These are phyloP conservation scores for Sanguinoderma infundibulare DNA, from an alignment of 1,284 basidiomycete species.

Conservation along the genomic window DNA sequence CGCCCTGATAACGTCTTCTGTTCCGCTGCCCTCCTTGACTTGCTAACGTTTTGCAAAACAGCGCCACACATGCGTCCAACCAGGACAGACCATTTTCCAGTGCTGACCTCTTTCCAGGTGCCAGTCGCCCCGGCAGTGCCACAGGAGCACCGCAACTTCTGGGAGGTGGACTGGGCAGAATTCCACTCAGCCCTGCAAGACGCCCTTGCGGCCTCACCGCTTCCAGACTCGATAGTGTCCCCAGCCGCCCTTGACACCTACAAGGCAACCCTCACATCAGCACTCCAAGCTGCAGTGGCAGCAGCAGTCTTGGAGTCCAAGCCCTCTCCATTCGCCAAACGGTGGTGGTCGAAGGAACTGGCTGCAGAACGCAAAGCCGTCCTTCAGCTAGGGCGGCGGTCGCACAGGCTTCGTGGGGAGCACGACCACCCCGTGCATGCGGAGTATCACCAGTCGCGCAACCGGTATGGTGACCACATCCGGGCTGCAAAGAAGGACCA, in stretches of 20 bases:
- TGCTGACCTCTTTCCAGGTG: conserved; percentile 22
- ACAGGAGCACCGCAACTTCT: conserved; percentile 24
- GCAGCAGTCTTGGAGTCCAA: conserved; percentile 28
- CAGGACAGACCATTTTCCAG: conserved; percentile 35
- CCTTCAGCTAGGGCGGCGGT: conserved; percentile 33
- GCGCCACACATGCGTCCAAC: conserved; percentile 16
- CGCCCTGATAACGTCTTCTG: conserved; percentile 42
- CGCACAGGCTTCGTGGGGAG: conserved; percentile 38
- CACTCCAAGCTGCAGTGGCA: conserved; percentile 26
- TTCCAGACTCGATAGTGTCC: too few relatives aligned
- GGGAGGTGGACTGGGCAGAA: conserved; percentile 28
- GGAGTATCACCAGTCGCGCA: conserved; percentile 23
- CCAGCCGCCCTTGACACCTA: conserved; percentile 17
- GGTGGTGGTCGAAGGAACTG: conserved; percentile 36
- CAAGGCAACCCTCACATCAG: conserved; percentile 18
- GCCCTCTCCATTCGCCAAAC: conserved; percentile 30
- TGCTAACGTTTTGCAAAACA: conserved; percentile 27
- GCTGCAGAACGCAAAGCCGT: conserved; percentile 6
- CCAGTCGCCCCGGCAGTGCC: background rate
- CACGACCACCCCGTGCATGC: conserved; percentile 30
- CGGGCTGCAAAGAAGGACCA: conserved; percentile 36
- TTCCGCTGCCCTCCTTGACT: conserved; percentile 11
- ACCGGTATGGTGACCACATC: conserved; percentile 37
- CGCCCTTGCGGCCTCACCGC: background rate
- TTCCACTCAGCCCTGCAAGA: conserved; percentile 14